A percentile compares a stretch with the other conserved stretches of the same genome.
phyloP scores from a whole-genome alignment of 257 asterid genomes.

The Nicotiana paniculata region DNA sequence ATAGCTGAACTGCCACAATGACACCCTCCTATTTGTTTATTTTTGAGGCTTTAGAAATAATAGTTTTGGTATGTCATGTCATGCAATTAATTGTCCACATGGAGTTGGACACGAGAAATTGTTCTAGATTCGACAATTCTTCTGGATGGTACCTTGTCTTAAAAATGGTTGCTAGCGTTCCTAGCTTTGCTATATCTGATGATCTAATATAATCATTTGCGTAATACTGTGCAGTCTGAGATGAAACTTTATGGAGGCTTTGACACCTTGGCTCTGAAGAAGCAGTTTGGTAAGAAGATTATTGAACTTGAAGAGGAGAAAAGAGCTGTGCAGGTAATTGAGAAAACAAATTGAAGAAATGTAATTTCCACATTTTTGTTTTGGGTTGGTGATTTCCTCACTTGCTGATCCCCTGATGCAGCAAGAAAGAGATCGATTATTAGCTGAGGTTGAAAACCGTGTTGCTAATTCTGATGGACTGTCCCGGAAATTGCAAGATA shows the following conservation, averaged over 20 bases:
- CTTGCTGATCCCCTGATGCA: slow-evolving; percentile 23
- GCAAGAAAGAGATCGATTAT: slow-evolving; percentile 74
- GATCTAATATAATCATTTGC: slow-evolving; percentile 5
- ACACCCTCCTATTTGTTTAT: neutral
- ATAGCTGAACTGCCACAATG: too few species aligned
- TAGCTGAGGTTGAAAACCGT: slow-evolving; percentile 91
- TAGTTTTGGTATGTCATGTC: too few species aligned
- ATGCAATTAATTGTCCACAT: neutral
- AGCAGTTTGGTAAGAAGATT: slow-evolving; percentile 82
- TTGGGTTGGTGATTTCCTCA: neutral
- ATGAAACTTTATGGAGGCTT: slow-evolving; percentile 76
- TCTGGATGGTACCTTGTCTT: neutral
- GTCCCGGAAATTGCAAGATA: slow-evolving; percentile 74
- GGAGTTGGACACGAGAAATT: neutral
- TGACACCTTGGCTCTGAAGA: slow-evolving; percentile 82
- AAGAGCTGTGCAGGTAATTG: slow-evolving; percentile 66
- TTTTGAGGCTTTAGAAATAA: too few species aligned
- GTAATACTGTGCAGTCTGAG: slow-evolving; percentile 57
- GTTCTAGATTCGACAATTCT: neutral
- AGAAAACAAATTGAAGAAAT: neutral
- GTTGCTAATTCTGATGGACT: slow-evolving; percentile 88
- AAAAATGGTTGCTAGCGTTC: neutral
- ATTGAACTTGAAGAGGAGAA: slow-evolving; percentile 95
- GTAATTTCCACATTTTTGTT: neutral
- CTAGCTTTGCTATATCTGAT: neutral